A percentile compares a stretch with the other conserved stretches of the same genome.
phyloP scores from a whole-genome alignment of 2,329 filamentous ascomycete species.

The Aureobasidium sp. region DNA sequence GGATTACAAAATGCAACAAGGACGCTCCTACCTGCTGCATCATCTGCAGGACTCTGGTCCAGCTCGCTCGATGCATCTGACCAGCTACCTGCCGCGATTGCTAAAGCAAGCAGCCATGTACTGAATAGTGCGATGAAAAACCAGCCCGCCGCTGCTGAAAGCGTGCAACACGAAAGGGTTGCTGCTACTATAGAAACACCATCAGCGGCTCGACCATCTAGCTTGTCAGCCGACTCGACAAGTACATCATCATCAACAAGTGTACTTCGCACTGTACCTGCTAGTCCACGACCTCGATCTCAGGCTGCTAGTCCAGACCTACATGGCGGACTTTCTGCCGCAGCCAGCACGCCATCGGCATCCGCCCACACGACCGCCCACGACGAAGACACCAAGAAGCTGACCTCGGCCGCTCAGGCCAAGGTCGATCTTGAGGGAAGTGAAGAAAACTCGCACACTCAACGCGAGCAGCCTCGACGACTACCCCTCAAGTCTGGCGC shows the following conservation, averaged over 20 bases:
- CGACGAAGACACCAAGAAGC: background rate
- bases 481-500: background rate
- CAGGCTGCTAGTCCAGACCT: background rate
- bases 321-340: background rate
- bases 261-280: background rate
- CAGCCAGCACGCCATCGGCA: background rate
- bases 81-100: background rate
- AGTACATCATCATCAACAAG: constrained; percentile 1
- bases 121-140: background rate
- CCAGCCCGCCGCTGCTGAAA: background rate
- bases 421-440: background rate
- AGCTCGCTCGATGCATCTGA: background rate
- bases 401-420: background rate
- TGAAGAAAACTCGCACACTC: background rate
- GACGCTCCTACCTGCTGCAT: background rate
- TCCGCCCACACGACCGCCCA: background rate
- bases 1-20: background rate
- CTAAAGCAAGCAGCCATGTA: background rate
- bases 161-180: background rate
- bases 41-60: background rate
- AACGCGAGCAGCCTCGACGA: background rate
- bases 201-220: background rate
- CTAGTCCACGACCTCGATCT: background rate
- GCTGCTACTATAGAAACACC: background rate
- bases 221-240: background rate